phyloP scores from a whole-genome alignment of 2,329 filamentous ascomycete species.

The Chrysosporium keratinophilum region DNA sequence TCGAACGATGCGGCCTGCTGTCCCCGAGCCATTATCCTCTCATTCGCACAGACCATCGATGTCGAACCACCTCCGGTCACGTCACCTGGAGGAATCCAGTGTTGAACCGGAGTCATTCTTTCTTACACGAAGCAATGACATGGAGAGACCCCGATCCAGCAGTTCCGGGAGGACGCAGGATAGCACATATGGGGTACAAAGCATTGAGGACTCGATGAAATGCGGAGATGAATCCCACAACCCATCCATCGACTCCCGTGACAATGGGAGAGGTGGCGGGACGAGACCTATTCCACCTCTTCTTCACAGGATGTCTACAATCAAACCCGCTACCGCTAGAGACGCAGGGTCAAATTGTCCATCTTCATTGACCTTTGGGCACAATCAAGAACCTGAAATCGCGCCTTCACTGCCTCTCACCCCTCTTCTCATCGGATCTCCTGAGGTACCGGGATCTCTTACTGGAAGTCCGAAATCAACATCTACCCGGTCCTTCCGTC shows the following conservation, averaged over 20 bases:
- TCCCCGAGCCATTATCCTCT: conserved; percentile 26
- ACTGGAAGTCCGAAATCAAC: conserved; percentile 51
- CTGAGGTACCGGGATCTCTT: conserved; percentile 41
- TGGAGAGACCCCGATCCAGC: conserved; percentile 32
- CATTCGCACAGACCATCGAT: conserved; percentile 28
- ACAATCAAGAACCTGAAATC: not conserved
- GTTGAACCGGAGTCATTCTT: conserved; percentile 49
- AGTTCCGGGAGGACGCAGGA: conserved; percentile 29
- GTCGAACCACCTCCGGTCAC: conserved; percentile 20
- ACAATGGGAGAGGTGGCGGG: not conserved
- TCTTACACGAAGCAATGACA: conserved; percentile 44
- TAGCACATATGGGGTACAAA: conserved; percentile 48
- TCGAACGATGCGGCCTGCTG: conserved; percentile 30
- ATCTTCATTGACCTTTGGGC: not conserved
- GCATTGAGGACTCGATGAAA: conserved; percentile 44
- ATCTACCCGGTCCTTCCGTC: conserved; percentile 48
- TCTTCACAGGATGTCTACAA: conserved; percentile 5
- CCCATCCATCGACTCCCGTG: conserved; percentile 9
- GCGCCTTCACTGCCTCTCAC: conserved; percentile 37
- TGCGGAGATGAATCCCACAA: conserved; percentile 23
- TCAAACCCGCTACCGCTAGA: not conserved
- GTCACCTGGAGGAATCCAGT: conserved; percentile 30
- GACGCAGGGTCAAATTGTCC: not conserved
- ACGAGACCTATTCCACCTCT: not conserved
- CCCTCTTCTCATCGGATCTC: conserved; percentile 38